Evolutionary conservation across 495 filamentous ascomycete species (phyloP).

Genomic region (Penicillium angulare): DNA sequence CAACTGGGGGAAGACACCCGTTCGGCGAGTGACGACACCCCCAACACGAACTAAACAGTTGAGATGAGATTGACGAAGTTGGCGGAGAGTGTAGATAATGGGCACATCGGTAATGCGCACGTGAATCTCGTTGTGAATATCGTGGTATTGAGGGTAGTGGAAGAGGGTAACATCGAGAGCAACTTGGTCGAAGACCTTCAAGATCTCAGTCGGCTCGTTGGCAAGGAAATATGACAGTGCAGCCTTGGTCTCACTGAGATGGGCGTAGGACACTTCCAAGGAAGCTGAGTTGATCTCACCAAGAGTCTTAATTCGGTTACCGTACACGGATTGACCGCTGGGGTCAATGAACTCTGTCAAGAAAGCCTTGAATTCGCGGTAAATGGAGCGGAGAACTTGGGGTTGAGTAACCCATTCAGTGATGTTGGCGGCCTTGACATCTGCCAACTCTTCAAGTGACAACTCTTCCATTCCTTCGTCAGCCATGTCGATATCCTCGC

Average conservation of each 20-base stretch:
- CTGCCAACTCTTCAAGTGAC: slow-evolving; percentile 83
- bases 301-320: slow-evolving; percentile 84
- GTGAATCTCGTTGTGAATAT: slow-evolving; percentile 97
- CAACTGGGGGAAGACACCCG: slow-evolving; percentile 96
- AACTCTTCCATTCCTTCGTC: slow-evolving; percentile 94
- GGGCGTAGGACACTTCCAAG: slow-evolving; percentile 92
- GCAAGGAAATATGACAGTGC: slow-evolving; percentile 96
- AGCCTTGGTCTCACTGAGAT: slow-evolving; percentile 86
- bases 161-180: slow-evolving; percentile 93
- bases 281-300: slow-evolving; percentile 97
- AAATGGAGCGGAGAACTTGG: slow-evolving; percentile 88
- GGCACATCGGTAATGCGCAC: slow-evolving; percentile 95
- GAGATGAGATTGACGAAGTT: slow-evolving; percentile 92
- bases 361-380: slow-evolving; percentile 95
- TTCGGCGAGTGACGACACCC: slow-evolving; percentile 93
- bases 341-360: slow-evolving; percentile 93
- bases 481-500: slow-evolving; percentile 83
- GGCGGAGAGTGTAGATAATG: slow-evolving; percentile 92
- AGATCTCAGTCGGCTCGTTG: slow-evolving; percentile 88
- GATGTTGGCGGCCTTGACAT: slow-evolving; percentile 89
- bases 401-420: slow-evolving; percentile 94
- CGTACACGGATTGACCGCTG: slow-evolving; percentile 85
- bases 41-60: slow-evolving; percentile 94
- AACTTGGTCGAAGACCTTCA: slow-evolving; percentile 95
- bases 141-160: slow-evolving; percentile 95